These are phyloP conservation scores for Lachnellula hyalina DNA, from an alignment of 2,329 filamentous ascomycete species.

Conservation along the genomic window DNA sequence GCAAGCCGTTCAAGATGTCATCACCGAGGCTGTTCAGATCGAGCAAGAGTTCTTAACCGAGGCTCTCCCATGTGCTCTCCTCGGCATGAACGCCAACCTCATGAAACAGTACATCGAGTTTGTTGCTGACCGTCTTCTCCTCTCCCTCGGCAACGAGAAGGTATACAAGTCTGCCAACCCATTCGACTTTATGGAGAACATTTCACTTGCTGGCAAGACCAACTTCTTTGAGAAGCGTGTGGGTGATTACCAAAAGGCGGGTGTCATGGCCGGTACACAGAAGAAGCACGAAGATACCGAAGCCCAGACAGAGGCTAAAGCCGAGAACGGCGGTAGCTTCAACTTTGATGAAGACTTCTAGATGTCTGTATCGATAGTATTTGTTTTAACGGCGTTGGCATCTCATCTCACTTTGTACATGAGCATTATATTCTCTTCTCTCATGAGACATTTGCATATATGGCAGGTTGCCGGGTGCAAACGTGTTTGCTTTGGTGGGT, in stretches of 20 bases:
- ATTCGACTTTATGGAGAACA: slow-evolving; percentile 99
- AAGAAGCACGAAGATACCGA: slow-evolving; percentile 53
- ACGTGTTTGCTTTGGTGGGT: slow-evolving; percentile 14
- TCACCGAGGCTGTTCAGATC: slow-evolving; percentile 87
- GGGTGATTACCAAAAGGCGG: slow-evolving; percentile 98
- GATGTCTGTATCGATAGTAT: slow-evolving; percentile 32
- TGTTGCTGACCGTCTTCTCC: slow-evolving; percentile 88
- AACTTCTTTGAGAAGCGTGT: slow-evolving; percentile 99
- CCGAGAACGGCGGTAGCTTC: slow-evolving; percentile 71
- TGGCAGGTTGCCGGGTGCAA: slow-evolving; percentile 26
- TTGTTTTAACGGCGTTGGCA: slow-evolving; percentile 15
- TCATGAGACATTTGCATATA: slow-evolving; percentile 25
- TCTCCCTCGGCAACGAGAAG: slow-evolving; percentile 92
- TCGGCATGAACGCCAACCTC: slow-evolving; percentile 94
- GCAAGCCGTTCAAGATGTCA: slow-evolving; percentile 77
- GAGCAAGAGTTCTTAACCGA: slow-evolving; percentile 98
- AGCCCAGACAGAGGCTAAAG: slow-evolving; percentile 44
- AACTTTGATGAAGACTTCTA: slow-evolving; percentile 96
- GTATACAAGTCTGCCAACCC: slow-evolving; percentile 90
- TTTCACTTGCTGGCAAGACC: slow-evolving; percentile 97
- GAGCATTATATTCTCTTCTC: slow-evolving; percentile 14
- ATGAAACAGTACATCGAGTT: slow-evolving; percentile 99
- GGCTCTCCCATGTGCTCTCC: slow-evolving; percentile 83
- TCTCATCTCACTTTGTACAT: slow-evolving; percentile 18
- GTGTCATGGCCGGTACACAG: slow-evolving; percentile 92